Evolutionary conservation across 768 basidiomycete species (phyloP), one percentile per base, ranked within the genome.

Genomic region (Hortiboletus flavorubellus): DNA sequence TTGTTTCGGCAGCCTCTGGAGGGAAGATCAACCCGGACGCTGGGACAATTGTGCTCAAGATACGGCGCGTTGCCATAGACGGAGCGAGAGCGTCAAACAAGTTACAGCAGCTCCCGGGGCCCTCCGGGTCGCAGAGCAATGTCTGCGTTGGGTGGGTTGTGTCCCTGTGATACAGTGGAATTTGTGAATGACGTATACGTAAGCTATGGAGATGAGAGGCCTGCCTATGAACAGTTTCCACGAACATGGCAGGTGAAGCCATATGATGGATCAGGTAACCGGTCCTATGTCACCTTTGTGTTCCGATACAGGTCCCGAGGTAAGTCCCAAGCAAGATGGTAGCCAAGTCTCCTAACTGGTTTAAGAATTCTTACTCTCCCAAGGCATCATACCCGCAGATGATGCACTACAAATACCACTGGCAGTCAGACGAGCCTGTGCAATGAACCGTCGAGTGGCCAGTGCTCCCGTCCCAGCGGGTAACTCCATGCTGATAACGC

Each of bases 281-380:
- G 66, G 4, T 80, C 84, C n/a, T 81, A 78, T 51, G 83, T 87
- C 26, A 80, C 83, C 15, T 89, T 89, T 63, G 73, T 81, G 3
- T 90, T 89, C 65, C 76, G 83, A 39, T 89, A 89, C 66, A 73
- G 84, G 26, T 73, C 81, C 37, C 72, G 68, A 52, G 82, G 86
- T 84, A 56, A 41, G 72, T 64, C 46, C 29, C 14, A 49, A 26
- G 44, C 14, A 0, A 23, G 10, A 7, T 14, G 1, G 35, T 53
- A 29, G 38, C 40, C 23, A 48, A 8, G 15, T 15, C 16, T 26
- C 31, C 46, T 53, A n/a, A 51, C 2, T 16, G 5, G n/a, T 50
- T 46, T 31, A 53, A 82, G 83, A 78, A 39, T 83, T 80, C 54
- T 64, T 83, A 46, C 72, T 75, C 56, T 64, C 75, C 30, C 82